Evolutionary conservation across 495 filamentous ascomycete genomes (phyloP).

Genomic region (Filosporella fistucella): DNA sequence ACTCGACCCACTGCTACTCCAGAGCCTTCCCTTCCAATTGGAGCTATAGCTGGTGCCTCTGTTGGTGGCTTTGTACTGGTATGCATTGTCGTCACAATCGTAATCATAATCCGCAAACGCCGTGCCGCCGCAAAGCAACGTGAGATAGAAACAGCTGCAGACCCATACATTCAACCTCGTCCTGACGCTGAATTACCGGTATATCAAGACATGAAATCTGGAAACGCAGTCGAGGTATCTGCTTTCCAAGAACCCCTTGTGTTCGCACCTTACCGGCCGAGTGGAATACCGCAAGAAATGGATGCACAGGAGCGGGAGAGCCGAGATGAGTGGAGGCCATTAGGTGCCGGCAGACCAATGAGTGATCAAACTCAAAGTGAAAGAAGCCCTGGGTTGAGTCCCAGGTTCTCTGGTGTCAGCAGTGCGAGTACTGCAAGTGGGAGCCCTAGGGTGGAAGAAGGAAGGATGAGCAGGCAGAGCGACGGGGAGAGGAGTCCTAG

Average conservation of each 20-base stretch:
- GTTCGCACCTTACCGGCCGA: slow-evolving; percentile 4
- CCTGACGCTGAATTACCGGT: slow-evolving; percentile 2
- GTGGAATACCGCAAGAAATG: not conserved
- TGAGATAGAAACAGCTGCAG: not conserved
- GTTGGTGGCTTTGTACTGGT: slow-evolving; percentile 8
- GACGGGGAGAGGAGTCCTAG: not conserved
- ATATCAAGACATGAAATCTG: slow-evolving; percentile 6
- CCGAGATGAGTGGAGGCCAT: not conserved
- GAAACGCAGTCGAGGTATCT: not conserved
- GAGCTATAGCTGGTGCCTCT: not conserved
- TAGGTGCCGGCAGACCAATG: not conserved
- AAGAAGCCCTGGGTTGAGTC: not conserved
- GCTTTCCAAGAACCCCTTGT: not conserved
- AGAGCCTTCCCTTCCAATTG: not conserved
- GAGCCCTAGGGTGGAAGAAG: not conserved
- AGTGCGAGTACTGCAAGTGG: not conserved
- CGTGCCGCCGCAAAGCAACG: not conserved
- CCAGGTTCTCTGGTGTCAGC: slow-evolving; percentile 2
- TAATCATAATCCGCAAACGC: not conserved
- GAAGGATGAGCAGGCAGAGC: not conserved
- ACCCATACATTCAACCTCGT: not conserved
- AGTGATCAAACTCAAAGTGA: not conserved
- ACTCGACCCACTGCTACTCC: not conserved
- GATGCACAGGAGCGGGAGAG: not conserved
- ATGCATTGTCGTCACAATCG: not conserved